Percentiles rank a stretch among this genome's conserved stretches.
These are phyloP conservation scores for Sporisorium iseilematis-ciliati DNA, from an alignment of 1,284 basidiomycete genomes.

Conservation along the genomic window DNA sequence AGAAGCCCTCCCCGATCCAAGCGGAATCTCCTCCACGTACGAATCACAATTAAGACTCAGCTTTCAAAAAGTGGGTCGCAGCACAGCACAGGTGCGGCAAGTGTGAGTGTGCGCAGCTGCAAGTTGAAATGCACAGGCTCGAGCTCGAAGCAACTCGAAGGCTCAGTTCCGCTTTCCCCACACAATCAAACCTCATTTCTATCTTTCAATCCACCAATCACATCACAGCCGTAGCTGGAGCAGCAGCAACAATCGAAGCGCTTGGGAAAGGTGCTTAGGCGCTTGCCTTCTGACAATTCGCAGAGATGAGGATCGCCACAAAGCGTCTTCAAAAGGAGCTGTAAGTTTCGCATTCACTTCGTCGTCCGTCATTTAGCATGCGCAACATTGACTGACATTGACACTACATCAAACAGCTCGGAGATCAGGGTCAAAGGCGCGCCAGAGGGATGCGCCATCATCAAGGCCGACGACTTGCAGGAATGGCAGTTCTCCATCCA, in stretches of 20 bases:
- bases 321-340: conserved; percentile 57
- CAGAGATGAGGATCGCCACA: conserved; percentile 51
- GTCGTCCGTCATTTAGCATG: not conserved
- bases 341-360: conserved; percentile 17
- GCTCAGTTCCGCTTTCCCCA: conserved; percentile 9
- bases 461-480: conserved; percentile 58
- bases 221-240: not conserved
- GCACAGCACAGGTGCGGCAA: too few species aligned
- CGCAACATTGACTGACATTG: not conserved
- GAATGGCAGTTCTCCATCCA: conserved; percentile 58
- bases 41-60: conserved; percentile 21
- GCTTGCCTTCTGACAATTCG: not conserved
- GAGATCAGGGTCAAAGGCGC: conserved; percentile 50
- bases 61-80: conserved; percentile 12
- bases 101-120: not conserved
- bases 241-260: not conserved
- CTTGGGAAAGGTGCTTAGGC: conserved; percentile 6
- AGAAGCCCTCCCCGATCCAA: not conserved
- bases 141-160: not conserved
- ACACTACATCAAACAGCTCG: conserved; percentile 17
- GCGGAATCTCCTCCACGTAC: conserved; percentile 16
- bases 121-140: conserved; percentile 14
- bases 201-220: not conserved
- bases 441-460: conserved; percentile 50
- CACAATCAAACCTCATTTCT: not conserved